phyloP scores from a whole-genome alignment of 108 stramenopile species.

The Cyclotella cryptica region DNA sequence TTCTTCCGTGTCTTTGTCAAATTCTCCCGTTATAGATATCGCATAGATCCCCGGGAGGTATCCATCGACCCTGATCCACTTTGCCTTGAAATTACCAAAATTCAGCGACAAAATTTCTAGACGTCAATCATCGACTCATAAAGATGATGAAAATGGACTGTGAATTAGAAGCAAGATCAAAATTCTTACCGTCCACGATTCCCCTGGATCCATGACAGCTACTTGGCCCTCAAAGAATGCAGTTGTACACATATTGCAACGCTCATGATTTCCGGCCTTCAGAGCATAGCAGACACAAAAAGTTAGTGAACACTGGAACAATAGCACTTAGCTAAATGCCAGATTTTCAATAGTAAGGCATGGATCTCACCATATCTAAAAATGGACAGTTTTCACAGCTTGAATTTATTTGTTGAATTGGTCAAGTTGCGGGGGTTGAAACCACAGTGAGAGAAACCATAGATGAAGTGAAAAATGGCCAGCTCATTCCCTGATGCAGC shows the following conservation, averaged over 20 bases:
- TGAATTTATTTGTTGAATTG: constrained; percentile 1
- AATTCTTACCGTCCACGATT: constrained; percentile 83
- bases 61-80: constrained; percentile 84
- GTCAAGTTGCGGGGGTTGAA: background rate
- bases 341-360: background rate
- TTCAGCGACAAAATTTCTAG: background rate
- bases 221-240: constrained; percentile 90
- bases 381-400: constrained; percentile 90
- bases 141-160: background rate
- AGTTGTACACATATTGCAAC: constrained; percentile 77
- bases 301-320: background rate
- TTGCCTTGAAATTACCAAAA: constrained; percentile 23
- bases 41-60: constrained; percentile 90
- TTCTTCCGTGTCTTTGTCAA: constrained; percentile 86
- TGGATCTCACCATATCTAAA: constrained; percentile 74
- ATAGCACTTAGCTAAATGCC: background rate
- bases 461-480: background rate
- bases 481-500: background rate
- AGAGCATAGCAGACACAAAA: background rate
- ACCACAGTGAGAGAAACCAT: background rate
- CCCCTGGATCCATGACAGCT: constrained; percentile 89
- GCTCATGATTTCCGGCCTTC: constrained; percentile 71
- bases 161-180: background rate
- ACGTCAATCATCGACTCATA: background rate
- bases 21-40: constrained; percentile 81